Percentiles rank a stretch among this genome's conserved stretches.
Evolutionary conservation across 2,329 filamentous ascomycete genomes (phyloP).

Genomic region (Helicocarpus griseus): DNA sequence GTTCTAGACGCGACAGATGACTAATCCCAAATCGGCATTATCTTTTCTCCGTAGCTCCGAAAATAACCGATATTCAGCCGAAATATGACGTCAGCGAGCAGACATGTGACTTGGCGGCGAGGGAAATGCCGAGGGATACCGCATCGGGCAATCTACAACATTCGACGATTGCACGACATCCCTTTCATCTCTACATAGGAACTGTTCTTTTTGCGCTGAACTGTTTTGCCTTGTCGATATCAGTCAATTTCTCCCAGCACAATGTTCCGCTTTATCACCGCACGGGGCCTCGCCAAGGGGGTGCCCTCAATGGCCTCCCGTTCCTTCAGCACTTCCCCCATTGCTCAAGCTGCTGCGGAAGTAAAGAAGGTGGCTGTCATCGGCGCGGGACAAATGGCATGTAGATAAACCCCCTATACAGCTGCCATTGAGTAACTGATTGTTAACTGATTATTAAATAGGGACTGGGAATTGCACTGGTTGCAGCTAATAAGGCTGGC

Average conservation of each 20-base stretch:
- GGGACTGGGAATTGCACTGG: slow-evolving; percentile 92
- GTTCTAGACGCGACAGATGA: slow-evolving; percentile 18
- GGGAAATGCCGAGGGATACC: neutral
- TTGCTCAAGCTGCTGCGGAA: slow-evolving; percentile 48
- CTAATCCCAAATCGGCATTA: neutral
- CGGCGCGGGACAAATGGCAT: slow-evolving; percentile 88
- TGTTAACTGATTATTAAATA: slow-evolving; percentile 27
- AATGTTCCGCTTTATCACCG: slow-evolving; percentile 30
- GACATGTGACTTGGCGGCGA: neutral
- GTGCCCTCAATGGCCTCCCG: slow-evolving; percentile 33
- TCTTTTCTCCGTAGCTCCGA: neutral
- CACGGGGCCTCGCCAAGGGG: slow-evolving; percentile 20
- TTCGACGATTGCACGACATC: neutral
- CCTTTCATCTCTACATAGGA: neutral
- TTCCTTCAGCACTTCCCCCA: slow-evolving; percentile 60
- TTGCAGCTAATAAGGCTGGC: slow-evolving; percentile 74
- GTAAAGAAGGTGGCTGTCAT: slow-evolving; percentile 86
- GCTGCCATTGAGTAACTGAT: neutral
- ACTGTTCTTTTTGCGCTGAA: neutral
- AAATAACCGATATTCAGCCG: neutral
- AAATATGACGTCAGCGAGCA: neutral
- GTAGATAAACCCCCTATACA: neutral
- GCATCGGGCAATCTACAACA: neutral
- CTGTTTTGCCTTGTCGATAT: neutral
- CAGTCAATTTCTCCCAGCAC: neutral